A percentile compares a stretch with the other conserved stretches of the same genome.
These are phyloP conservation scores for Pilobolus umbonatus DNA, from an alignment of 192 early-diverging fungal genomes.

Conservation along the genomic window DNA sequence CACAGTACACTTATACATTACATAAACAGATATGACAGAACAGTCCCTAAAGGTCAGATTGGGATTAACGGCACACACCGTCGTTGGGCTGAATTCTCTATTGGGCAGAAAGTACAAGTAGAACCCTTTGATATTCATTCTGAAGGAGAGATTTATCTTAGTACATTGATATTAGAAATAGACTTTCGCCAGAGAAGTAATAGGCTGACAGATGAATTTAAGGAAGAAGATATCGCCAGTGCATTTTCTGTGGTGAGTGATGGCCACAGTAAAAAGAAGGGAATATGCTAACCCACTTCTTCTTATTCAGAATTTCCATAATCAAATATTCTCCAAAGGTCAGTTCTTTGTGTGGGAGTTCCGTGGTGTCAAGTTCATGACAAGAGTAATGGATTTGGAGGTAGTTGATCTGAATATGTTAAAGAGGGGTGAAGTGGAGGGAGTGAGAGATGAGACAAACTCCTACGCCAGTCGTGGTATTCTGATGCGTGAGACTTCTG, in stretches of 20 bases:
- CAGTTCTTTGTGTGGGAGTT: constrained; percentile 83
- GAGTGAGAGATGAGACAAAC: constrained; percentile 1
- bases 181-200: constrained; percentile 48
- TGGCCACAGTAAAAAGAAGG: background rate
- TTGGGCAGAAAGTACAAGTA: constrained; percentile 58
- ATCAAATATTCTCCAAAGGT: constrained; percentile 75
- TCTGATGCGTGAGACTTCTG: constrained; percentile 62
- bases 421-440: constrained; percentile 35
- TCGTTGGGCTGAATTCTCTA: constrained; percentile 59
- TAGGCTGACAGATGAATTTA: constrained; percentile 54
- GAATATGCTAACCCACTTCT: background rate
- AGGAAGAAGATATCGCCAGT: constrained; percentile 69
- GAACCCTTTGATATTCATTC: constrained; percentile 56
- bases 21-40: constrained; percentile 38
- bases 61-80: constrained; percentile 56
- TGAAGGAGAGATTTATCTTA: constrained; percentile 37
- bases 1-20: background rate
- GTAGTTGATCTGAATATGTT: constrained; percentile 54
- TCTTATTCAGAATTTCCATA: constrained; percentile 56
- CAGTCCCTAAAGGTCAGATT: constrained; percentile 41
- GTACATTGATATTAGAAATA: constrained; percentile 52
- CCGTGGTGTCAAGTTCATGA: constrained; percentile 62
- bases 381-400: constrained; percentile 38
- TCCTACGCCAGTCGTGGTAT: constrained; percentile 54
- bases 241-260: constrained; percentile 47